Evolutionary conservation across 495 filamentous ascomycete species (phyloP), one percentile per base, ranked within the genome.

Genomic region (Staphylotrichum tortipilum): DNA sequence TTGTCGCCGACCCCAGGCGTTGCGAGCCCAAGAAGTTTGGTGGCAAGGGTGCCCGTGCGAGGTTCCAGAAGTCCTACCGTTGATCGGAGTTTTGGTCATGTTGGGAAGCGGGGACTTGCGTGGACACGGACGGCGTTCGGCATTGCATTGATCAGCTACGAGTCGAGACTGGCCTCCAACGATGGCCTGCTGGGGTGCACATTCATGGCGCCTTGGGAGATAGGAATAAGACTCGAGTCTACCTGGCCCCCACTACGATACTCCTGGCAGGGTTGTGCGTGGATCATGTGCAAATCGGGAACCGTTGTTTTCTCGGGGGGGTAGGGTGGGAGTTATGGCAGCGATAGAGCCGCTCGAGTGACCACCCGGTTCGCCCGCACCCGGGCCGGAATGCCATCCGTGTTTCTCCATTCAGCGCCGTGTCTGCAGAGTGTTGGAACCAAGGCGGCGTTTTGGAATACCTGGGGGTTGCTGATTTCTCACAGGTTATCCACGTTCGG

Each of bases 1-100:
- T 98, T 60, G 92, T 98, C 58, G 94, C 92, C 69, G 92, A 98
- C 69, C 95, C 95, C 80, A 79, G 91, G 60, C 86, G 92, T 54
- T 85, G 85, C 68, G 87, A 92, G 76, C 87, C 87, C 55, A 92
- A 92, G 86, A 91, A 91, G 77, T 90, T 92, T 65, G 82, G 80
- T 65, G 83, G 87, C 79, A 88, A 84, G 58, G 92, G 92, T 80
- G 92, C 92, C 61, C 86, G 92, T 63, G 78, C 92, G 65, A 83
- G 89, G 66, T 98, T 90, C 88, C 92, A 98, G 78, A 98, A 82
- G 71, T 82, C 78, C 57, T 82, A 82, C 69, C 78, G 78, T 80
- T 82, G 76, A 80, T 58, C 52, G 55, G 47, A 49, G 47, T 53
- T 50, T 54, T 50, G 58, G 55, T 58, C 52, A 50, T 60, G 51